Evolutionary conservation across 768 basidiomycete genomes (phyloP), one percentile per base, ranked within the genome.

Genomic region (Termitomyces sp.): DNA sequence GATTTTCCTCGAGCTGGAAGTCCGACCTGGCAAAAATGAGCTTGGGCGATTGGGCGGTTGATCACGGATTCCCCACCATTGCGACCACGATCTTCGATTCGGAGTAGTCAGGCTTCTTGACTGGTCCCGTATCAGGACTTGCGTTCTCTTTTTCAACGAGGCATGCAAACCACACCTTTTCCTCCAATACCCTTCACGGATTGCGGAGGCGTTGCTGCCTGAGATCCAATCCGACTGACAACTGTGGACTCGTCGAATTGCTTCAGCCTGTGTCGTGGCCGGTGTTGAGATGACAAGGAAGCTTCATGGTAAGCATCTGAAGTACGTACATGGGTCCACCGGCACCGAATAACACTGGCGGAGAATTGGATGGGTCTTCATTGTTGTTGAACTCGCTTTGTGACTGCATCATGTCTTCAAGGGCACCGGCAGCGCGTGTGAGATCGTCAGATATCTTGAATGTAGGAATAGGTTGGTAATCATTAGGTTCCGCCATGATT

Each of bases 51-150:
- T 45, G 54, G 14, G 30, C 32, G 47, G 53, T 30, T 32, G 24
- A 32, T 40, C 24, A 27, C n/a, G n/a, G n/a, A 26, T 26, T 34
- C 57, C 74, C 49, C 53, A 94, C 96, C 93, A 98, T 98, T 3
- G 96, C 96, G 12, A 98, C 83, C 7, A 99, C 94, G 63, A 99
- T 97, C 82, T 98, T 99, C 37, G 93, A 93, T 69, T 98, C 95
- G 3, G 95, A 97, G 66, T 98, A 98, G 68, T 99, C 97, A 5
- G 97, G 97, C 72, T 96, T 98, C 54, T 91, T 89, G 47, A 96
- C 93, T 95, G 63, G 54, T 39, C 20, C 20, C 37, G 42, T 56
- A 53, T 55, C 59, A 42, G 49, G 14, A 53, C 43, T 58, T 32
- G 8, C n/a, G 56, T 27, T 56, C 20, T 47, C 34, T n/a, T n/a